Percentiles rank a stretch among this genome's conserved stretches.
Evolutionary conservation across 768 basidiomycete species (phyloP).

Genomic region (Tricholoma furcatifolium): DNA sequence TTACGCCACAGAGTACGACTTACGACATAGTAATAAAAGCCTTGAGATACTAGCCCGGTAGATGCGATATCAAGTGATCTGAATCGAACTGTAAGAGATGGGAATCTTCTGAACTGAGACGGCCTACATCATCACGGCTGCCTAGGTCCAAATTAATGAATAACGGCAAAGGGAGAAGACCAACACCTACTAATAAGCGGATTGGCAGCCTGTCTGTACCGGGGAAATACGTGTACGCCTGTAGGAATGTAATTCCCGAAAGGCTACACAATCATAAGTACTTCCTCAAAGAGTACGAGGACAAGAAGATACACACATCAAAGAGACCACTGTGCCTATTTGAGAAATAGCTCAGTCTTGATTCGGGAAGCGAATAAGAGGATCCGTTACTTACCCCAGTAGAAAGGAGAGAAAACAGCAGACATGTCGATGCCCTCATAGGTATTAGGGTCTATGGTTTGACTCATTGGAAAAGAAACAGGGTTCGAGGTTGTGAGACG

Average conservation of each 20-base stretch:
- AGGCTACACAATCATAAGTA: conserved; percentile 14
- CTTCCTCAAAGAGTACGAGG: neutral
- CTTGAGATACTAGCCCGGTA: conserved; percentile 31
- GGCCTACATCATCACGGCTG: conserved; percentile 6
- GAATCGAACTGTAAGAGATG: conserved; percentile 14
- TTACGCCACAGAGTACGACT: neutral
- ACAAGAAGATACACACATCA: too few relatives aligned
- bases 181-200: conserved; percentile 21
- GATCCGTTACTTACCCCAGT: conserved; percentile 16
- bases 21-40: conserved; percentile 35
- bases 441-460: conserved; percentile 1
- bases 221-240: conserved; percentile 31
- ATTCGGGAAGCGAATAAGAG: neutral
- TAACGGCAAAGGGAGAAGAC: neutral
- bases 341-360: neutral
- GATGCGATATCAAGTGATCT: conserved; percentile 27
- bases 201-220: conserved; percentile 20
- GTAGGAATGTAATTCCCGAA: conserved; percentile 28
- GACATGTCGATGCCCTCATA: conserved; percentile 18
- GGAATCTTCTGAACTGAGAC: neutral
- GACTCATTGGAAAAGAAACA: neutral
- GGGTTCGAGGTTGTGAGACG: neutral
- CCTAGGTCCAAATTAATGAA: neutral
- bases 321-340: conserved; percentile 14
- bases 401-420: conserved; percentile 18